Evolutionary conservation across 805 yeast species (phyloP).

Genomic region (Brettanomyces nanus): DNA sequence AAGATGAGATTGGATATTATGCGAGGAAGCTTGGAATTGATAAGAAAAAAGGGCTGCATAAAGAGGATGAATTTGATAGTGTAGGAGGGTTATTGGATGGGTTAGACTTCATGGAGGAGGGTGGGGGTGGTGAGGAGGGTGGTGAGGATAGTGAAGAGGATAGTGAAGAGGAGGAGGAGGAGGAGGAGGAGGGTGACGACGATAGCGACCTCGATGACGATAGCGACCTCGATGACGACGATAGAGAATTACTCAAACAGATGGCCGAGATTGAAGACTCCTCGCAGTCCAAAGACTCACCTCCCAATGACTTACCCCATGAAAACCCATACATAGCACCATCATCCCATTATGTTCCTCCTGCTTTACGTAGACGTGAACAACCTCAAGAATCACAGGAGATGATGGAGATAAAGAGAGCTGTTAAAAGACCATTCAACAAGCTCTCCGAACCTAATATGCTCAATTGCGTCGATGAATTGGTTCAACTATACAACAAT

Average conservation of each 20-base stretch:
- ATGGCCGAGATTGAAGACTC: constrained; percentile 24
- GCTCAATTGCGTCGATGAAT: constrained; percentile 56
- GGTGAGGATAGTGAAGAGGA: constrained; percentile 44
- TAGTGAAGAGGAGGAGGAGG: constrained; percentile 54
- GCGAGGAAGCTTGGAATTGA: constrained; percentile 72
- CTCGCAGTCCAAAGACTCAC: constrained; percentile 17
- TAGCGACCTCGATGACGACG: constrained; percentile 21
- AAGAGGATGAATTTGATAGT: constrained; percentile 59
- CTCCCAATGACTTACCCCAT: constrained; percentile 27
- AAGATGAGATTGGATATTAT: constrained; percentile 52
- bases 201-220: neutral
- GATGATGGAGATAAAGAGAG: constrained; percentile 41
- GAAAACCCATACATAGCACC: constrained; percentile 80
- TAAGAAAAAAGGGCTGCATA: constrained; percentile 43
- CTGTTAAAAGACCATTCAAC: constrained; percentile 78
- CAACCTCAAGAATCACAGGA: constrained; percentile 32
- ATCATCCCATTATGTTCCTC: constrained; percentile 60
- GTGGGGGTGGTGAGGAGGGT: constrained; percentile 5
- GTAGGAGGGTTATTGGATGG: constrained; percentile 80
- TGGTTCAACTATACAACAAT: constrained; percentile 52
- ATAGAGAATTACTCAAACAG: constrained; percentile 22
- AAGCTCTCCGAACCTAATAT: constrained; percentile 85
- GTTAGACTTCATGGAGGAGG: constrained; percentile 33
- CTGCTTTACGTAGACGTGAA: constrained; percentile 61
- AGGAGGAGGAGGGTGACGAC: constrained; percentile 29